Base-by-base conservation (phyloP, 768 basidiomycete species). In the Termitomyces heimii region DNA sequence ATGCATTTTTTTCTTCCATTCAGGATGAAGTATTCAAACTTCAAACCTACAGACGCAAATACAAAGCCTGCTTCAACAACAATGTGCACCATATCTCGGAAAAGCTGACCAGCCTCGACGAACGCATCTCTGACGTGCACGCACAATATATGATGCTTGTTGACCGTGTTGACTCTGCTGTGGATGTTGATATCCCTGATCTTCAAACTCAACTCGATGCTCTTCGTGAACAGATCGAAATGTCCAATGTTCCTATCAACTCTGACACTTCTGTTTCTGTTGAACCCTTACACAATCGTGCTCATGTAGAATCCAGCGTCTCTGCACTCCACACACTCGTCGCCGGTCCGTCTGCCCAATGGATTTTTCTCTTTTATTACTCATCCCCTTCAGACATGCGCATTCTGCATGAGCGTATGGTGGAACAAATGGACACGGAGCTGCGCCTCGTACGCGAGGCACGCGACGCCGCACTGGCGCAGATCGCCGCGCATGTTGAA, bases 391-490 rank as follows among this genome's bases (percentile, higher is more conserved):
- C 60, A 82, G 82, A 82, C 59, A 76, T 82, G 75, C 75, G 70
- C 53, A 57, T 55, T 7, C 66, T 83, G 42, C 75, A 73, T 2
- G 73, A 77, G 47, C 74, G 68, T 40, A 70, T 75, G 5, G 73
- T 77, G 54, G 70, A 69, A 51, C 77, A 81, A 56, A 76, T 84
- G 68, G 70, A 71, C 35, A 69, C 68, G 22, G 79, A 80, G 61
- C 67, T 83, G 44, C 73, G 76, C 10, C 72, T 70, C 4, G 70
- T 85, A 12, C 70, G 73, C 56, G 67, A 66, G 13, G 77, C 73
- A 14, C 75, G 74, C 37, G 64, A 67, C 6, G 75, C 76, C 32
- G 75, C 76, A 3, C 42, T 78, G 48, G 65, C 67, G 55, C 67
- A 54, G 10, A 69, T 74, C 35, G 65, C 71, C 37, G 66, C 68